Percentiles rank a stretch among this genome's conserved stretches.
Evolutionary conservation across 2,329 filamentous ascomycete species (phyloP).

Genomic region (Sporothrix phasma): DNA sequence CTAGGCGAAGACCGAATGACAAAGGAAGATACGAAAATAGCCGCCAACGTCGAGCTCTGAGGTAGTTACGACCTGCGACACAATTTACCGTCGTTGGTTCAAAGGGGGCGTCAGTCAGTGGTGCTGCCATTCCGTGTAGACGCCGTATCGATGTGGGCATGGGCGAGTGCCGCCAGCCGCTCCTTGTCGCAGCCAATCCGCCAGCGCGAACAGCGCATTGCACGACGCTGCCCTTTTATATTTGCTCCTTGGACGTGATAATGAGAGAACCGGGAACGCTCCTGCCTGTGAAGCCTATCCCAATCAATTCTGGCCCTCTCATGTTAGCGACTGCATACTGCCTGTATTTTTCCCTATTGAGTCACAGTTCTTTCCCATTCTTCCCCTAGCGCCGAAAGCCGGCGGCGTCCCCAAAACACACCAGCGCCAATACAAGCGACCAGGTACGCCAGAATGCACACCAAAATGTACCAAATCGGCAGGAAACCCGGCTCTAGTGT

Average conservation of each 20-base stretch:
- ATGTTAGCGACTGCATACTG: no score
- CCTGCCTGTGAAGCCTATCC: no score
- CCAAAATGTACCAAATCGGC: background rate
- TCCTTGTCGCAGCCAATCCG: no score
- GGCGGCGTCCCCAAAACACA: background rate
- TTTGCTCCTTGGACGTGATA: no score
- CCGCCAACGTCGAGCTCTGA: background rate
- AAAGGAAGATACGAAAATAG: background rate
- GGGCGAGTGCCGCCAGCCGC: no score
- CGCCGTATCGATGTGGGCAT: background rate
- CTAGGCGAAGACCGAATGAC: background rate
- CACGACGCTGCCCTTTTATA: background rate
- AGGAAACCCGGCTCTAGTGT: background rate
- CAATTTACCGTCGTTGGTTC: no score
- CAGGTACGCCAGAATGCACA: background rate
- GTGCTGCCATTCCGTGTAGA: no score
- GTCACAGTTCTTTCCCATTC: background rate
- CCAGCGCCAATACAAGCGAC: background rate
- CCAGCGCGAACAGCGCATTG: background rate
- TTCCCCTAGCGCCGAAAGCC: slow-evolving; percentile 7
- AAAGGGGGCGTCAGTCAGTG: no score
- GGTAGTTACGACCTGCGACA: background rate
- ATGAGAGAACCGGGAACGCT: no score
- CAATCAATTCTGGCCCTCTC: no score
- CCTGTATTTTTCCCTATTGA: background rate